phyloP scores from a whole-genome alignment of 495 filamentous ascomycete genomes.

The Talaromyces wortmannii region DNA sequence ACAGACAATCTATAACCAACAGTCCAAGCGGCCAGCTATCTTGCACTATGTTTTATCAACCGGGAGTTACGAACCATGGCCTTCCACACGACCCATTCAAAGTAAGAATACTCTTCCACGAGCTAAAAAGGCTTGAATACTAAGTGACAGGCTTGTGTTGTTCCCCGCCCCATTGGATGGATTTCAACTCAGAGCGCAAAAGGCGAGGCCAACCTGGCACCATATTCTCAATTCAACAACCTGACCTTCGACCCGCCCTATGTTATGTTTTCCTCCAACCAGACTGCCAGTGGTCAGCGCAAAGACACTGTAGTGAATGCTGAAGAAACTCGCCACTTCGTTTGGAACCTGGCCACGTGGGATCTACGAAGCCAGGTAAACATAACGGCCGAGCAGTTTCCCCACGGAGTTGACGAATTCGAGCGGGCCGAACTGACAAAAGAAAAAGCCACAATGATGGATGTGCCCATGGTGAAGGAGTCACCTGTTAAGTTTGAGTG shows the following conservation, averaged over 20 bases:
- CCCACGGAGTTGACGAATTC: constrained; percentile 47
- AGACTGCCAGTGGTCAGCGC: constrained; percentile 27
- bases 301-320: constrained; percentile 50
- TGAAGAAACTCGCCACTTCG: constrained; percentile 45
- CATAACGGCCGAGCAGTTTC: constrained; percentile 34
- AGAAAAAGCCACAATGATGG: constrained; percentile 25
- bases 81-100: constrained; percentile 39
- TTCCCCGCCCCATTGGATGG: constrained; percentile 41
- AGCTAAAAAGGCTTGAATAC: background rate
- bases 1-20: too few species aligned
- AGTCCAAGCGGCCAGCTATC: too few species aligned
- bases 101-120: constrained; percentile 7
- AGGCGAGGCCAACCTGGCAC: constrained; percentile 41
- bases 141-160: constrained; percentile 23
- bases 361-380: constrained; percentile 39
- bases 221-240: constrained; percentile 54
- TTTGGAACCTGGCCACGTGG: constrained; percentile 53
- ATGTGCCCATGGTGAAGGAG: constrained; percentile 42
- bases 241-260: constrained; percentile 54
- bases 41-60: constrained; percentile 23
- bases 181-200: constrained; percentile 29
- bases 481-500: constrained; percentile 53
- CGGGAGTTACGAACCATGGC: constrained; percentile 24
- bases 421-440: constrained; percentile 37
- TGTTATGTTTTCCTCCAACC: constrained; percentile 50